Evolutionary conservation across 2,329 filamentous ascomycete species (phyloP).

Genomic region (Hypoxylon rubiginosum): DNA sequence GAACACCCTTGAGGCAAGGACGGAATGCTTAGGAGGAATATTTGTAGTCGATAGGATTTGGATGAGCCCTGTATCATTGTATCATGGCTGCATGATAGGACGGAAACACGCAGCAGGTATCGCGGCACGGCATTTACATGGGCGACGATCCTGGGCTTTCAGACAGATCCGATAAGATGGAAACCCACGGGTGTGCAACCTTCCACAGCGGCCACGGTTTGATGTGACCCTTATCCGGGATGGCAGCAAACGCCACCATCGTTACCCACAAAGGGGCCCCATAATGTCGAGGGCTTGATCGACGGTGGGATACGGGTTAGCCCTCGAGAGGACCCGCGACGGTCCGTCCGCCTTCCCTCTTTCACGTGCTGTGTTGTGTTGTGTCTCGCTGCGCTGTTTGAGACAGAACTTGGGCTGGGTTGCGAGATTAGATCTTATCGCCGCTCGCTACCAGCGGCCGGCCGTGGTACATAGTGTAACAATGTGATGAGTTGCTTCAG

Average conservation of each 20-base stretch:
- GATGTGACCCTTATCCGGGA: constrained; percentile 25
- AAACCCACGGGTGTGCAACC: constrained; percentile 29
- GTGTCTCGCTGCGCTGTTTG: too few species aligned
- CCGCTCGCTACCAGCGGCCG: neutral
- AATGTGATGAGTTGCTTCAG: too few species aligned
- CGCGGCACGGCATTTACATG: constrained; percentile 11
- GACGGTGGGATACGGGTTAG: constrained; percentile 1
- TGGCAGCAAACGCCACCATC: neutral
- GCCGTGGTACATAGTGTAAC: too few species aligned
- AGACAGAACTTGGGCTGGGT: constrained; percentile 3
- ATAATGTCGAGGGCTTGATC: constrained; percentile 33
- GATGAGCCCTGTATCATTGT: neutral
- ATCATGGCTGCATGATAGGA: constrained; percentile 10
- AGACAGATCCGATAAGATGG: constrained; percentile 43
- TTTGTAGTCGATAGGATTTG: neutral
- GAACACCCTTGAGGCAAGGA: neutral
- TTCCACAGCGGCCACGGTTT: constrained; percentile 36
- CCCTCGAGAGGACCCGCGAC: constrained; percentile 1
- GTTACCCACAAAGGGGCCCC: constrained; percentile 8
- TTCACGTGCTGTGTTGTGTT: constrained; percentile 33
- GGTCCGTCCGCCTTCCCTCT: constrained; percentile 23
- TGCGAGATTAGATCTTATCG: constrained; percentile 21
- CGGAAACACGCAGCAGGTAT: neutral
- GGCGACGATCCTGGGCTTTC: constrained; percentile 21
- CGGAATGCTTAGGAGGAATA: neutral